phyloP scores from a whole-genome alignment of 495 filamentous ascomycete species.

The Xylaria castorea region DNA sequence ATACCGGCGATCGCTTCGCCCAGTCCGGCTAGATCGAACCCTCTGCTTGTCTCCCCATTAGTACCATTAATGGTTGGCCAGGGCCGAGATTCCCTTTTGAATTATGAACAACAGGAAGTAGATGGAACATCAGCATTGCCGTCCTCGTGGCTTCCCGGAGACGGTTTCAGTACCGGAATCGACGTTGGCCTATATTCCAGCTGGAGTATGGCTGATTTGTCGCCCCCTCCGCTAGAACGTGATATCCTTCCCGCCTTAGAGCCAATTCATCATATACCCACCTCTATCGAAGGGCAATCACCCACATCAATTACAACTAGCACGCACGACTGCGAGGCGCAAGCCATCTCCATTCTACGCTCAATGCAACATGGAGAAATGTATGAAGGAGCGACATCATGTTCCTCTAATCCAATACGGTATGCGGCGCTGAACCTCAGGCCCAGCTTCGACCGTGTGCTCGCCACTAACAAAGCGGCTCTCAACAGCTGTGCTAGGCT shows the following conservation, averaged over 20 bases:
- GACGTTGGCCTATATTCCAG: neutral
- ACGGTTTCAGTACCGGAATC: neutral
- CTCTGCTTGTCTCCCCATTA: neutral
- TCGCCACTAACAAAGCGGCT: constrained; percentile 20
- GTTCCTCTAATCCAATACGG: constrained; percentile 14
- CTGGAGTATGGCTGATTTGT: constrained; percentile 8
- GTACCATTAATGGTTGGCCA: neutral
- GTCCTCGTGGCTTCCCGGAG: neutral
- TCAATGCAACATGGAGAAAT: constrained; percentile 27
- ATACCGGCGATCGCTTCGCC: neutral
- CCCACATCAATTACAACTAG: neutral
- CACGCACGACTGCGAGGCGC: constrained; percentile 26
- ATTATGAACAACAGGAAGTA: neutral
- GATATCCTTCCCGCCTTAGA: neutral
- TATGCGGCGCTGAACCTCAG: constrained; percentile 13
- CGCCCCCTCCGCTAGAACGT: neutral
- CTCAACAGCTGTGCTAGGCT: constrained; percentile 24
- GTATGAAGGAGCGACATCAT: constrained; percentile 20
- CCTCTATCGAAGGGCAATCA: neutral
- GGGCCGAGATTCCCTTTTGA: neutral
- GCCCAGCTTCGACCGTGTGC: constrained; percentile 24
- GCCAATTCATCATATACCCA: constrained; percentile 3
- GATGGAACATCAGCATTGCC: neutral
- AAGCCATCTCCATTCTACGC: constrained; percentile 24
- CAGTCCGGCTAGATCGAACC: neutral